Conservation (phyloP, 225 moss, liverwort and hornwort species). For the Pleurozium schreberi region DNA sequence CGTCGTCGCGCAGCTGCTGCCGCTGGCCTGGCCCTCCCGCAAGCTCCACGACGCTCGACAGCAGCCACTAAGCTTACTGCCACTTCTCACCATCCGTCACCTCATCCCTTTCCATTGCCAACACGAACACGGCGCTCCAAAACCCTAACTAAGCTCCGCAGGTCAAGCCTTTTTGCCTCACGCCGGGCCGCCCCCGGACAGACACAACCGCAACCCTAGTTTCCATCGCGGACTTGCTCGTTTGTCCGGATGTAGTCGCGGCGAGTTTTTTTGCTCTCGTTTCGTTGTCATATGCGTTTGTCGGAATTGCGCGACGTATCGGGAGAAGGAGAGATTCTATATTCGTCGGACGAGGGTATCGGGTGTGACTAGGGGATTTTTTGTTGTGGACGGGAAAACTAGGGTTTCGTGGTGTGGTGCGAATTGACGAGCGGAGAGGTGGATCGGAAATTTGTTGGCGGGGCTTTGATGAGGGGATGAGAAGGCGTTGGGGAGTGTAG, state of each 20-base stretch:
- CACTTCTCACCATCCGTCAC: not conserved
- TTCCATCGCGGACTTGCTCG: not conserved
- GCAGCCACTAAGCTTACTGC: too few species aligned
- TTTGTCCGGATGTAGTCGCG: not conserved
- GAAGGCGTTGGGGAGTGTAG: not conserved
- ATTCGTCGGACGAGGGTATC: not conserved
- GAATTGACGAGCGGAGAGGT: not conserved
- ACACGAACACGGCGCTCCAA: not conserved
- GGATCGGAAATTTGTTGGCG: not conserved
- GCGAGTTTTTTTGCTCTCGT: not conserved
- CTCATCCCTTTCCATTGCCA: not conserved
- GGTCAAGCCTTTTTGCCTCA: not conserved
- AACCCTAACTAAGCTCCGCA: not conserved
- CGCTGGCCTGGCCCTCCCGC: not conserved
- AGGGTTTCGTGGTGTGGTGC: not conserved
- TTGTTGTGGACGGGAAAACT: not conserved
- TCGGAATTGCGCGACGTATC: not conserved
- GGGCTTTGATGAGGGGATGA: constrained; percentile 4
- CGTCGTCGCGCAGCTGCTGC: not conserved
- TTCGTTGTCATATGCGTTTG: not conserved
- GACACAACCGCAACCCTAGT: not conserved
- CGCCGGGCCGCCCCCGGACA: not conserved
- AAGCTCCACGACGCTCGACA: not conserved
- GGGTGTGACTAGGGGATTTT: not conserved
- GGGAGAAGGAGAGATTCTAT: not conserved